Conservation (phyloP, 805 yeast genomes). For the Saccharomycopsis javanensis region DNA sequence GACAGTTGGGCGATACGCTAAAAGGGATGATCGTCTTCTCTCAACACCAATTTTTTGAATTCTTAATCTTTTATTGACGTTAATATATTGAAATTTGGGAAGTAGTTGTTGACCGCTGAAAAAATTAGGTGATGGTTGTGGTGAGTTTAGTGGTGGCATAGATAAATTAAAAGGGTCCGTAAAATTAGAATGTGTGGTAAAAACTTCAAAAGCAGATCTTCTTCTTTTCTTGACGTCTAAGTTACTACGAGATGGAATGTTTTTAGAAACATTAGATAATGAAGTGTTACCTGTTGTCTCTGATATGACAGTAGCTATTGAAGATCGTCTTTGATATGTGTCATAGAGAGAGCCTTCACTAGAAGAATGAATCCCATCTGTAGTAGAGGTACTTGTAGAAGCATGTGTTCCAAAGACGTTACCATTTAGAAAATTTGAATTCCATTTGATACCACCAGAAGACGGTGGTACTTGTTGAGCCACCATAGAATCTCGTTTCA, state of each 20-base stretch:
- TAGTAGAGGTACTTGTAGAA: neutral
- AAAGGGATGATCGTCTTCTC: constrained; percentile 46
- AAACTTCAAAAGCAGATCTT: constrained; percentile 22
- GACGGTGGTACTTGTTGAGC: neutral
- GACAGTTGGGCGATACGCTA: constrained; percentile 42
- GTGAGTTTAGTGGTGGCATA: constrained; percentile 35
- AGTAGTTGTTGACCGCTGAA: constrained; percentile 11
- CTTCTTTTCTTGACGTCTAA: constrained; percentile 18
- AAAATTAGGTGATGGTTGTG: constrained; percentile 27
- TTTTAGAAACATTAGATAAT: neutral
- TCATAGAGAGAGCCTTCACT: neutral
- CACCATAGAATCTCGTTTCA: neutral
- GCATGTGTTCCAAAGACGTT: neutral
- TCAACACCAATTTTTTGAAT: constrained; percentile 23
- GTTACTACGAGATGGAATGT: neutral
- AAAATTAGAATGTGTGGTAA: neutral
- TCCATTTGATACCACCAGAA: constrained; percentile 11
- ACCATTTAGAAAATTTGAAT: constrained; percentile 7
- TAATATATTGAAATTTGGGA: constrained; percentile 38
- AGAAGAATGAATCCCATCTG: neutral
- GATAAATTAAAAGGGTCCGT: constrained; percentile 18
- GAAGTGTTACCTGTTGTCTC: neutral
- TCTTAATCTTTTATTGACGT: constrained; percentile 44
- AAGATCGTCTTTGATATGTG: constrained; percentile 5
- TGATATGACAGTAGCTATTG: constrained; percentile 10